Base-by-base conservation (phyloP, 192 early-diverging fungal genomes). In the Neocallimastix lanati region DNA sequence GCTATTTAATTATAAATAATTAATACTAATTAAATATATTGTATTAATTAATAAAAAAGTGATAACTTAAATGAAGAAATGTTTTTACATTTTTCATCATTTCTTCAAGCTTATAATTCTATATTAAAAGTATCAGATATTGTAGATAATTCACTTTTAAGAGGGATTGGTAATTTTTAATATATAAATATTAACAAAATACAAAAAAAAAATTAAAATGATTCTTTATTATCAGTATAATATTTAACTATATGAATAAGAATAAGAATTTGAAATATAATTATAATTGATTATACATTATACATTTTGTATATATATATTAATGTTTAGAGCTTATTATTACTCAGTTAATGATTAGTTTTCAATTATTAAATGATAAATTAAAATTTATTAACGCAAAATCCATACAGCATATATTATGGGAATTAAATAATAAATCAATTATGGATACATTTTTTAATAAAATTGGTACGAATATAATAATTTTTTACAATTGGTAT, bases 51-150 rank as follows among this genome's bases (percentile, higher is more conserved):
- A n/a, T n/a, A n/a, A 27, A 82, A 81, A n/a, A 85, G 87, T 40
- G 86, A 87, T 30, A 84, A 87, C 0, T 79, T 80, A n/a, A 83
- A 83, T 15, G 67, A 83, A 1, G 79, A 82, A n/a, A 76, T 84
- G 1, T 78, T 67, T n/a, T 25, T 79, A 25, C 87, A 88, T 76
- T 77, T 89, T 12, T 86, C 92, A 12, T 85, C 90, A 0, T 92
- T 92, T 67, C 84, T 93, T 13, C 83, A 91, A 80, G 87, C 92
- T 0, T 93, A 88, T 76, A 84, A 85, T 21, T 86, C 82, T 36
- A 88, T 93, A 27, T 86, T 84, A 16, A 79, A 80, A 7, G 85
- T 86, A 21, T 82, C 84, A n/a, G 85, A 87, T 21, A 82, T 78
- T 12, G 84, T 90, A 11, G 86, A 86, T 37, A 38, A 82, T 27